A percentile compares a stretch with the other conserved stretches of the same genome.
These are phyloP conservation scores for Helotiales sp. DNA, from an alignment of 2,329 filamentous ascomycete species.

Conservation along the genomic window DNA sequence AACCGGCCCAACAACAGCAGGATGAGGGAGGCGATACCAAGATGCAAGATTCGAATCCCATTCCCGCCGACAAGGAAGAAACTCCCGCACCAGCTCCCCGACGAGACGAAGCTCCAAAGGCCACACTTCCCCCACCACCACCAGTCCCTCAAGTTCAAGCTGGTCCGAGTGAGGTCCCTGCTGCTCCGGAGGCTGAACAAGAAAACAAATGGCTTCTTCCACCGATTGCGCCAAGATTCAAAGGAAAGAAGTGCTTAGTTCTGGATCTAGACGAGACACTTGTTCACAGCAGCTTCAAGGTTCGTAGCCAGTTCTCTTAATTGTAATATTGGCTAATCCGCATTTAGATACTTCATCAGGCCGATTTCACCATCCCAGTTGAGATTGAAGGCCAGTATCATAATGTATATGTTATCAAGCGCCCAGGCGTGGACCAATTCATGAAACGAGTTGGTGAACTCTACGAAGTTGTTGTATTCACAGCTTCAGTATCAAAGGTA, in stretches of 20 bases:
- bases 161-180: constrained; percentile 20
- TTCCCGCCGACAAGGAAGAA: constrained; percentile 26
- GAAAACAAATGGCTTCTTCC: constrained; percentile 62
- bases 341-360: constrained; percentile 88
- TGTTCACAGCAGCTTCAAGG: constrained; percentile 99
- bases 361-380: constrained; percentile 97
- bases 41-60: constrained; percentile 27
- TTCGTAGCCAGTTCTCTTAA: constrained; percentile 42
- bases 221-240: constrained; percentile 75
- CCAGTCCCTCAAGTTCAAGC: constrained; percentile 23
- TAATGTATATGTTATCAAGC: constrained; percentile 99
- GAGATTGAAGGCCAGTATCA: constrained; percentile 99
- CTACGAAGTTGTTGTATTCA: constrained; percentile 98
- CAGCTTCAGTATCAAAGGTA: constrained; percentile 96
- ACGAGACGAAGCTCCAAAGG: constrained; percentile 24
- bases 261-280: constrained; percentile 95
- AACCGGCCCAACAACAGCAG: constrained; percentile 16
- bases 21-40: constrained; percentile 29
- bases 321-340: constrained; percentile 3
- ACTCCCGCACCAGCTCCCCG: constrained; percentile 21
- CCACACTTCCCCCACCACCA: constrained; percentile 29
- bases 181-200: constrained; percentile 30
- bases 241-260: constrained; percentile 90
- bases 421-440: constrained; percentile 97
- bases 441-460: constrained; percentile 98